Evolutionary conservation across 257 asterid genomes (phyloP).

Genomic region (Solanum peruvianum): DNA sequence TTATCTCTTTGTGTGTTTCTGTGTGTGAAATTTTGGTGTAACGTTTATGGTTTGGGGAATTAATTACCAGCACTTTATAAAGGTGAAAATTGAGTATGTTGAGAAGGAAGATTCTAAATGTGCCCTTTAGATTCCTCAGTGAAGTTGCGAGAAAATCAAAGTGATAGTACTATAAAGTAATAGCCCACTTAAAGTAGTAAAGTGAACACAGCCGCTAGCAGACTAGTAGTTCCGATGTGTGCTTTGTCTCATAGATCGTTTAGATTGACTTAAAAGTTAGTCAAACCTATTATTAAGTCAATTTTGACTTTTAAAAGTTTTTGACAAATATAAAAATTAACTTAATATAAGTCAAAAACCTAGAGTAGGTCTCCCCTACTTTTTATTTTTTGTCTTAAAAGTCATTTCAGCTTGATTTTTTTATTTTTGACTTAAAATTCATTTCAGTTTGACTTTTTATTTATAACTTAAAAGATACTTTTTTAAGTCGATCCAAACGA

Average conservation of each 20-base stretch:
- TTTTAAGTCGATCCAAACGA: no score
- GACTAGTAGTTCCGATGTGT: neutral
- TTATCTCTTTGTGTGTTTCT: neutral
- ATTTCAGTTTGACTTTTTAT: no score
- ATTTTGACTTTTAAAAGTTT: no score
- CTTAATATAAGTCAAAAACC: no score
- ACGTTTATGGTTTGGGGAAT: neutral
- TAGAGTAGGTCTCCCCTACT: no score
- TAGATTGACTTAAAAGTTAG: no score
- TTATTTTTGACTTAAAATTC: no score
- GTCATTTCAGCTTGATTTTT: no score
- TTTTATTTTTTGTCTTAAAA: no score
- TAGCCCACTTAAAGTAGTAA: neutral
- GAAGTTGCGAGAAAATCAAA: neutral
- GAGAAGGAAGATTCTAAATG: neutral
- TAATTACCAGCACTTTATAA: neutral
- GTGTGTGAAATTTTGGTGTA: neutral
- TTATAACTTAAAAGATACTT: no score
- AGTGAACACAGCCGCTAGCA: neutral
- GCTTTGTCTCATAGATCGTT: neutral
- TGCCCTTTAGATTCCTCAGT: neutral
- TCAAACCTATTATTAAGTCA: rapidly evolving
- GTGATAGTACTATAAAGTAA: neutral
- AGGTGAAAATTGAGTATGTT: neutral
- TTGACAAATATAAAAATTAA: no score